These are phyloP conservation scores for Pythium utonaiense DNA, from an alignment of 352 stramenopile species.

Conservation along the genomic window DNA sequence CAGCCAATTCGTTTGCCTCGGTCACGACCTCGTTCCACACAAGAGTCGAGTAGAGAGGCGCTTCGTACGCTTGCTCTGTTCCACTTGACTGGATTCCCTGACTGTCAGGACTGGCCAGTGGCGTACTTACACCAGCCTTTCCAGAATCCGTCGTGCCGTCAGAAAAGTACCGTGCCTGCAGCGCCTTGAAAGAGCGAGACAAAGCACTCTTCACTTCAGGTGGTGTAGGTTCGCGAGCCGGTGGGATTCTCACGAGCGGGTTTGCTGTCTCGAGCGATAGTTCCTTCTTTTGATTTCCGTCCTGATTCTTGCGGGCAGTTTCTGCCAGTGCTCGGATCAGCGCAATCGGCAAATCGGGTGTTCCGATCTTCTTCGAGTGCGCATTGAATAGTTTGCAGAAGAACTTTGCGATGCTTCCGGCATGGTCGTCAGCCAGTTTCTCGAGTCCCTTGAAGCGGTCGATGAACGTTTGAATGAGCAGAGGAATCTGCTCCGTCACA, in stretches of 20 bases:
- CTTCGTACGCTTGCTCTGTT: constrained; percentile 42
- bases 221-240: constrained; percentile 62
- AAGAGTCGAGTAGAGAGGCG: constrained; percentile 50
- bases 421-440: constrained; percentile 68
- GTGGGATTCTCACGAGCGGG: constrained; percentile 72
- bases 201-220: constrained; percentile 70
- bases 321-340: constrained; percentile 72
- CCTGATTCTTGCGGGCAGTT: constrained; percentile 70
- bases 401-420: constrained; percentile 67
- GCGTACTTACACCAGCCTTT: constrained; percentile 34
- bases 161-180: constrained; percentile 56
- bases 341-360: constrained; percentile 67
- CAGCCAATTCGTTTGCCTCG: constrained; percentile 46
- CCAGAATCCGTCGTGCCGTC: constrained; percentile 41
- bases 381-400: constrained; percentile 85
- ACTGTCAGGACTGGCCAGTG: constrained; percentile 62
- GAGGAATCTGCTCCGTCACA: constrained; percentile 74
- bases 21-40: constrained; percentile 69
- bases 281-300: constrained; percentile 76
- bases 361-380: constrained; percentile 80
- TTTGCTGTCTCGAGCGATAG: constrained; percentile 69
- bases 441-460: constrained; percentile 75
- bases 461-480: constrained; percentile 79
- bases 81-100: constrained; percentile 38
- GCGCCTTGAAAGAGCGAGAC: constrained; percentile 67